These are phyloP conservation scores for Laetiporus sulphureus DNA, from an alignment of 1,284 basidiomycete species.

Conservation along the genomic window DNA sequence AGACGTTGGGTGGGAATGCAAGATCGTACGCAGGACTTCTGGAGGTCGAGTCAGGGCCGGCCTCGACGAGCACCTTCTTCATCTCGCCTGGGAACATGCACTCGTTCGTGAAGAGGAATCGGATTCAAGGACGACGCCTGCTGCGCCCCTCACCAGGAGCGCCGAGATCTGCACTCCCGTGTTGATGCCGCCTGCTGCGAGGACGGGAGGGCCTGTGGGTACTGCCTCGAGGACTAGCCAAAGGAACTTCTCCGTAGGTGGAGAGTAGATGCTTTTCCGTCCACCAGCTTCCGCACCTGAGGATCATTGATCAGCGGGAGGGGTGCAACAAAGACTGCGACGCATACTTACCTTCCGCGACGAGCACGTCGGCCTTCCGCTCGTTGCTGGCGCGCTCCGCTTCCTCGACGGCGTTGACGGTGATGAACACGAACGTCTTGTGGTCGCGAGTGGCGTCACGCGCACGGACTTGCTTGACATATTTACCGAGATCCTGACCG, in stretches of 20 bases:
- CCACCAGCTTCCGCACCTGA: constrained; percentile 72
- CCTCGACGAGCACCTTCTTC: constrained; percentile 48
- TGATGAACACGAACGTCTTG: constrained; percentile 55
- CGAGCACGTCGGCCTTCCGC: constrained; percentile 64
- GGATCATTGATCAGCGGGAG: constrained; percentile 6
- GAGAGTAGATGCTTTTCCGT: constrained; percentile 51
- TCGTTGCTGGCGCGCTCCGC: constrained; percentile 47
- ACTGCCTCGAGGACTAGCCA: constrained; percentile 45
- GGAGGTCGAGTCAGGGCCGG: constrained; percentile 42
- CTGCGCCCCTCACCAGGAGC: constrained; percentile 55
- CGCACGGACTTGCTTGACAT: constrained; percentile 20
- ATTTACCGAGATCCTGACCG: constrained; percentile 41
- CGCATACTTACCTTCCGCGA: constrained; percentile 75
- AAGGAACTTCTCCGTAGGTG: constrained; percentile 52
- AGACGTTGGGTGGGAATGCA: constrained; percentile 50
- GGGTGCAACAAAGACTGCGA: too few relatives aligned
- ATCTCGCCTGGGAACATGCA: constrained; percentile 51
- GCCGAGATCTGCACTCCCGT: constrained; percentile 59
- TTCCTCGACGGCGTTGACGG: constrained; percentile 51
- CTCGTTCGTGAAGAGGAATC: constrained; percentile 65
- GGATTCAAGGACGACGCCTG: constrained; percentile 63
- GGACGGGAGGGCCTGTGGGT: constrained; percentile 42
- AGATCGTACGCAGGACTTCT: constrained; percentile 64
- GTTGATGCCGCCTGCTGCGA: constrained; percentile 52
- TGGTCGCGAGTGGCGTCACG: constrained; percentile 16